Evolutionary conservation across 345 rosid genomes (phyloP), one percentile per base, ranked within the genome.

Genomic region (Populus alba): DNA sequence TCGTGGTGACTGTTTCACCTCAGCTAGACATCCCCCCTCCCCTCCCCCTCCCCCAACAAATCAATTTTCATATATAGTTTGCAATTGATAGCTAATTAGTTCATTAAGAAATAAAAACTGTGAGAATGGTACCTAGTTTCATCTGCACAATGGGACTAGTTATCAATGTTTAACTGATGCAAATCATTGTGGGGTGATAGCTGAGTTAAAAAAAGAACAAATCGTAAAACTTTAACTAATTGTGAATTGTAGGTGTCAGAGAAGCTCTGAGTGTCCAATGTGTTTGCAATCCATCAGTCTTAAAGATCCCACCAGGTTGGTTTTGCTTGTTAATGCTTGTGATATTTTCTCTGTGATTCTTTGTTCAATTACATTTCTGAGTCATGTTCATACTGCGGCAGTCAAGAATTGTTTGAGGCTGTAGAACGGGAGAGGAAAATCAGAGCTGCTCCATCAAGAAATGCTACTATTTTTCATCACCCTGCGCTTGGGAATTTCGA

Each of bases 181-280:
- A 35, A 31, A 57, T 70, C 59, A n/a, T n/a, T 41, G 76, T 73
- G 43, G 33, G 72, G n/a, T 74, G 18, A 39, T 22, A 20, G 29
- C 16, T 69, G 17, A 31, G 31, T 35, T 17, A 43, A 43, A 66
- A 69, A 47, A 35, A 51, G 53, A 53, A 33, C 35, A 17, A 72
- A 67, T 11, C 47, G 8, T 39, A 53, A 78, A 12, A n/a, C 75
- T 49, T 72, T 16, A 8, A 16, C 35, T 11, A 20, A 10, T 65
- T 78, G 59, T 67, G 38, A 59, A 33, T 70, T 78, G 73, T 59
- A 82, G 85, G 85, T 82, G 85, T 76, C 85, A 82, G 38, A 82
- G 85, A 78, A 78, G 85, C 79, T 82, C 79, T 5, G 63, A 78
- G 17, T 82, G 85, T 9, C 85, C 85, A 11, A 82, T 82, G 85